Conservation (phyloP, 768 basidiomycete species). For the Tylopilus intermedius region DNA sequence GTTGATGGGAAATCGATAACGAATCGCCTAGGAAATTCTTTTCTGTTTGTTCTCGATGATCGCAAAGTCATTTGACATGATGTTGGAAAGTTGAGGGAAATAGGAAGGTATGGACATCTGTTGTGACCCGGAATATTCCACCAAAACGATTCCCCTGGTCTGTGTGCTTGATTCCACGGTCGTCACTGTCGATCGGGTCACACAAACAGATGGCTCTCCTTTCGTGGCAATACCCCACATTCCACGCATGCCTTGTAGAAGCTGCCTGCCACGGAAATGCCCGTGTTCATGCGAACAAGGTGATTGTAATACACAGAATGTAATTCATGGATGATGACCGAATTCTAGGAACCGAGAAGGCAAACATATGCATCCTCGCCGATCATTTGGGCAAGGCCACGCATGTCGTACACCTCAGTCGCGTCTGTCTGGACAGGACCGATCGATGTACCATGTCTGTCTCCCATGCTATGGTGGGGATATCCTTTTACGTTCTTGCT, state of each 20-base stretch:
- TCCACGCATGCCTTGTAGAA: not conserved
- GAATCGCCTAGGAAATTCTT: not conserved
- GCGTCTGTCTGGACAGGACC: not conserved
- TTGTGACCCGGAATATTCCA: not conserved
- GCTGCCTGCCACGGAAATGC: too few species aligned
- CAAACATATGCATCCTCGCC: not conserved
- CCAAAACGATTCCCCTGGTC: not conserved
- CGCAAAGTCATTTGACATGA: not conserved
- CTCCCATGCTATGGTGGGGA: not conserved
- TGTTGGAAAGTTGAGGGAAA: not conserved
- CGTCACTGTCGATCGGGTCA: constrained; percentile 7
- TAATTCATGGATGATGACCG: not conserved
- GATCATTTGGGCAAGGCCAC: not conserved
- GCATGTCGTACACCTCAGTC: not conserved
- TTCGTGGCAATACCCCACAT: constrained; percentile 4
- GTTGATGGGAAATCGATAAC: not conserved
- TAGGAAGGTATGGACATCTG: not conserved
- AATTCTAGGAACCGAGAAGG: constrained; percentile 9
- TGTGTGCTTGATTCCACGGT: not conserved
- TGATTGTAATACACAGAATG: not conserved
- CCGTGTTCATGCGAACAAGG: too few species aligned
- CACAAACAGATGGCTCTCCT: not conserved
- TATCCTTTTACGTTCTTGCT: not conserved
- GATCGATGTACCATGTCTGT: not conserved
- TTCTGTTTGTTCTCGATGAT: not conserved